Percentiles rank a stretch among this genome's conserved stretches.
phyloP scores from a whole-genome alignment of 2,329 filamentous ascomycete genomes.

The Westerdykella aurantiaca region DNA sequence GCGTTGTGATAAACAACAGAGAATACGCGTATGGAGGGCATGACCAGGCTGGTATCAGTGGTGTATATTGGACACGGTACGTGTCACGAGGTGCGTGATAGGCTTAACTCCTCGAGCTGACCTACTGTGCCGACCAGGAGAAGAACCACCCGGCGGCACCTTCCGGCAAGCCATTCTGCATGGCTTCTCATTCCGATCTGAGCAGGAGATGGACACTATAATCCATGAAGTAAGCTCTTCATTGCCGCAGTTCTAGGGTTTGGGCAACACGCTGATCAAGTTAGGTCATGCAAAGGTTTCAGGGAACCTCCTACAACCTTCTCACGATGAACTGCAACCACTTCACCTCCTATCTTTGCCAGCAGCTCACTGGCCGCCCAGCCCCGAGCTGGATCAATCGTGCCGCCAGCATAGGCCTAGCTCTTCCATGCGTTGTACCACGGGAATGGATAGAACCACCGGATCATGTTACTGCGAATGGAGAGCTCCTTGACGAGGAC shows the following conservation, averaged over 20 bases:
- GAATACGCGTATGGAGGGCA: constrained; percentile 87
- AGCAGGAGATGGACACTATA: constrained; percentile 64
- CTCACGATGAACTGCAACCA: constrained; percentile 85
- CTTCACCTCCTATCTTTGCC: constrained; percentile 72
- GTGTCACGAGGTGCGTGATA: constrained; percentile 16
- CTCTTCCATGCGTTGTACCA: constrained; percentile 75
- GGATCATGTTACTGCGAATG: constrained; percentile 67
- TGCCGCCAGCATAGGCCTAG: constrained; percentile 75
- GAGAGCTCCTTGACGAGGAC: constrained; percentile 58
- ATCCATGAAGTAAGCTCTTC: constrained; percentile 47
- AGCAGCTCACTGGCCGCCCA: constrained; percentile 62
- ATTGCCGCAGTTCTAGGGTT: not conserved
- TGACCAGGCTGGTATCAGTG: constrained; percentile 62
- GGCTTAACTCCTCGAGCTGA: not conserved
- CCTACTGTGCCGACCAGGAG: constrained; percentile 46
- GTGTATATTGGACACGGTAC: constrained; percentile 71
- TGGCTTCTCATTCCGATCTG: constrained; percentile 66
- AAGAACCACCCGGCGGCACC: constrained; percentile 69
- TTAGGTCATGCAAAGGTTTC: constrained; percentile 63
- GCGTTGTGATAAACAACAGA: constrained; percentile 70
- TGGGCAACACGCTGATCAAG: constrained; percentile 9
- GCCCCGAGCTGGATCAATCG: constrained; percentile 75
- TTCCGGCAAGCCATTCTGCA: constrained; percentile 71
- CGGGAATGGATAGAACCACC: constrained; percentile 76
- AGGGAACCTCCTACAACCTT: constrained; percentile 72